Evolutionary conservation across 192 early-diverging fungal genomes (phyloP).

Genomic region (Funneliformis geosporum): DNA sequence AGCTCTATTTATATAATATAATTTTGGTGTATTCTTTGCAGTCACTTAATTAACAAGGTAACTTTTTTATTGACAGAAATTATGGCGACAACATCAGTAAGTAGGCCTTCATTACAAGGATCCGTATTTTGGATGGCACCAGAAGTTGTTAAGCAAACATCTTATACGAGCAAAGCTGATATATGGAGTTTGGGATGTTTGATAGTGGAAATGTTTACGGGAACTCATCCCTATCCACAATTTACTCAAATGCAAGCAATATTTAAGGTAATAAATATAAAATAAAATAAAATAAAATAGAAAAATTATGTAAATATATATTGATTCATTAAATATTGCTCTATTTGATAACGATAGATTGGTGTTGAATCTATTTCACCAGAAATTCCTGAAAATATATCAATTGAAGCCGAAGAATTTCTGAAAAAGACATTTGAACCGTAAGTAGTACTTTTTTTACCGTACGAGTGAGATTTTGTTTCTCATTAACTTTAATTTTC

Average conservation of each 20-base stretch:
- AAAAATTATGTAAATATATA: constrained; percentile 29
- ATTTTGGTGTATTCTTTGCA: background rate
- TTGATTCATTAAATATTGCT: background rate
- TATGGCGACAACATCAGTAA: constrained; percentile 33
- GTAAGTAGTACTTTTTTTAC: constrained; percentile 46
- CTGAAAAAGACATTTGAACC: constrained; percentile 72
- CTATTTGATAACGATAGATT: constrained; percentile 53
- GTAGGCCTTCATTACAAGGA: constrained; percentile 86
- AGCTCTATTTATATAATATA: constrained; percentile 31
- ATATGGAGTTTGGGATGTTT: constrained; percentile 95
- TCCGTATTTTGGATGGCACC: constrained; percentile 99
- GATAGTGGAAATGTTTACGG: constrained; percentile 98
- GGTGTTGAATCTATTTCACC: constrained; percentile 74
- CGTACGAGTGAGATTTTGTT: background rate
- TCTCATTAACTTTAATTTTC: background rate
- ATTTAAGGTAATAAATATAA: constrained; percentile 61
- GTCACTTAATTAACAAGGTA: background rate
- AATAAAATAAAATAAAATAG: constrained; percentile 46
- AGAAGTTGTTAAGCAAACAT: constrained; percentile 91
- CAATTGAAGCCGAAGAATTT: constrained; percentile 73
- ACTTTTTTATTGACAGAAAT: constrained; percentile 18
- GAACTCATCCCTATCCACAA: constrained; percentile 86
- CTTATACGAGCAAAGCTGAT: constrained; percentile 91
- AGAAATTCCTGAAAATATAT: constrained; percentile 75
- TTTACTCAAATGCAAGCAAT: constrained; percentile 82